Evolutionary conservation across 306 rosid species (phyloP).

Genomic region (Malus domestica): DNA sequence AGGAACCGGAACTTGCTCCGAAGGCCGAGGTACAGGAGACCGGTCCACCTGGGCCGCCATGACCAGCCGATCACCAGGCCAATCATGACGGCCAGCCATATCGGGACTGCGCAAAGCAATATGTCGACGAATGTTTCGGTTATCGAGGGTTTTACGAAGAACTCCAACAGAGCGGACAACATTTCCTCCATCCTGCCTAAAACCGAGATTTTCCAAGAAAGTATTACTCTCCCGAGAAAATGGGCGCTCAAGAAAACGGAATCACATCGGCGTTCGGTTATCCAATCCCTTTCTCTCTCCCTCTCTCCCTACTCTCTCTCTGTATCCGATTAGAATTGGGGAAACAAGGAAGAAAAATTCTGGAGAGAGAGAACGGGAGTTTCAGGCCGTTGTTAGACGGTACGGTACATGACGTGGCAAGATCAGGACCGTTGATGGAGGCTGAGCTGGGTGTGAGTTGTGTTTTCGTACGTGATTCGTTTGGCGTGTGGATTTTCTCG

Average conservation of each 20-base stretch:
- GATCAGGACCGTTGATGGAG: conserved; percentile 20
- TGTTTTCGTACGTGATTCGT: neutral
- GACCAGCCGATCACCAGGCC: conserved; percentile 91
- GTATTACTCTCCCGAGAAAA: neutral
- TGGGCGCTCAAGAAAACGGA: neutral
- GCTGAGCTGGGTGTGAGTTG: neutral
- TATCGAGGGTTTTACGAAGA: conserved; percentile 66
- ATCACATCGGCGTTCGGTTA: neutral
- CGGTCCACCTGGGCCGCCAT: conserved; percentile 97
- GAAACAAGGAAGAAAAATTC: neutral
- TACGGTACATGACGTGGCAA: conserved; percentile 27
- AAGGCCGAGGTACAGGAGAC: conserved; percentile 74
- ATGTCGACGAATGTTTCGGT: conserved; percentile 93
- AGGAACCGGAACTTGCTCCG: conserved; percentile 77
- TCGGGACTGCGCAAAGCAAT: conserved; percentile 88
- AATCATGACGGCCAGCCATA: conserved; percentile 97
- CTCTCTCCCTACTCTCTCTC: neutral
- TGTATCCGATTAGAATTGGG: neutral
- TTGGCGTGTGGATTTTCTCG: neutral
- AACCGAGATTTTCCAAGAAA: neutral
- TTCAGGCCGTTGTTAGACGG: neutral
- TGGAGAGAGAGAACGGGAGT: neutral
- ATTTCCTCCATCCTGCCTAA: conserved; percentile 50
- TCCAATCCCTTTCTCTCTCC: neutral
- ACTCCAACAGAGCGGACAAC: conserved; percentile 64